Conservation (phyloP, 2,329 filamentous ascomycete species). For the Rugonectria rugulosa region DNA sequence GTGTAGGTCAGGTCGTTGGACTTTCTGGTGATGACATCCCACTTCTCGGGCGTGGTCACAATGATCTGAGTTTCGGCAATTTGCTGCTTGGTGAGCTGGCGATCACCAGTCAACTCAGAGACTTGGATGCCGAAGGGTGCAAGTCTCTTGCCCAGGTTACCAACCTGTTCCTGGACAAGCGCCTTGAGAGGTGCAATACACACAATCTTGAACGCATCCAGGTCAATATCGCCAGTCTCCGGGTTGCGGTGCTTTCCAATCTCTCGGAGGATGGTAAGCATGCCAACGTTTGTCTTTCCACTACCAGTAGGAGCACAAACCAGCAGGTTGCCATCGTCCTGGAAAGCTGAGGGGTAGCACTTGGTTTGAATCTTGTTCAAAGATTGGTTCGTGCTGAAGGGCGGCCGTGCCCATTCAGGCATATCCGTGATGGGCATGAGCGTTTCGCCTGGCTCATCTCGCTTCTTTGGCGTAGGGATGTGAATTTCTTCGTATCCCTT, state of each 20-base stretch:
- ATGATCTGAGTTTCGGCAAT: slow-evolving; percentile 98
- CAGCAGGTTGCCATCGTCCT: slow-evolving; percentile 96
- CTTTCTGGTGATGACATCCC: slow-evolving; percentile 98
- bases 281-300: slow-evolving; percentile 98
- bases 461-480: slow-evolving; percentile 90
- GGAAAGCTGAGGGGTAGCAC: slow-evolving; percentile 89
- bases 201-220: slow-evolving; percentile 98
- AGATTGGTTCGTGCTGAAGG: slow-evolving; percentile 85
- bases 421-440: slow-evolving; percentile 86
- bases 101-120: slow-evolving; percentile 95
- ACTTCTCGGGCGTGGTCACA: slow-evolving; percentile 98
- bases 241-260: slow-evolving; percentile 94
- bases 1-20: slow-evolving; percentile 97
- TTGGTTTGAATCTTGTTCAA: slow-evolving; percentile 96
- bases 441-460: slow-evolving; percentile 79
- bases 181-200: slow-evolving; percentile 97
- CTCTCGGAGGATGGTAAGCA: slow-evolving; percentile 95
- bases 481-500: slow-evolving; percentile 99
- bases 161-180: slow-evolving; percentile 95
- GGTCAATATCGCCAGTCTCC: slow-evolving; percentile 88
- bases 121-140: slow-evolving; percentile 92
- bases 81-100: slow-evolving; percentile 97
- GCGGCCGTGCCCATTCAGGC: slow-evolving; percentile 88
- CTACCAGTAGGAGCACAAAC: slow-evolving; percentile 97
- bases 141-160: slow-evolving; percentile 92